Evolutionary conservation across 768 basidiomycete species (phyloP).

Genomic region (Boletus speciosus): DNA sequence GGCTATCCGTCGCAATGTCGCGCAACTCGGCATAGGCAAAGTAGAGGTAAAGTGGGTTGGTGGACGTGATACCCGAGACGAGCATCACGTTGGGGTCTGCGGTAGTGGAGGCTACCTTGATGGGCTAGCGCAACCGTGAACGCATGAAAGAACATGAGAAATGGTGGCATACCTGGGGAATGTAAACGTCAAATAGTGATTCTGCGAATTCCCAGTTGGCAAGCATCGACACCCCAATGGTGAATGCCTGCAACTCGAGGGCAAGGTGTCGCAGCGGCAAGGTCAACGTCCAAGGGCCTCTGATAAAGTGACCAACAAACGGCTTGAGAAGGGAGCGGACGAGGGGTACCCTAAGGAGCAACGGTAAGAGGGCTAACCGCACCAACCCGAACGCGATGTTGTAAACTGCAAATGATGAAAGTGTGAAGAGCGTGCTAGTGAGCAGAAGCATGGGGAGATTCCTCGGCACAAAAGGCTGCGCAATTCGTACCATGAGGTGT

Average conservation of each 20-base stretch:
- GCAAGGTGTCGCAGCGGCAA: slow-evolving; percentile 46
- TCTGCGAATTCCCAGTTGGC: slow-evolving; percentile 64
- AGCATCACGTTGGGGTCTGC: slow-evolving; percentile 54
- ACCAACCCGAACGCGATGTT: slow-evolving; percentile 43
- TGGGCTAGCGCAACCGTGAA: slow-evolving; percentile 36
- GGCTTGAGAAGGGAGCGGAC: slow-evolving; percentile 51
- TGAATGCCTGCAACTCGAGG: slow-evolving; percentile 47
- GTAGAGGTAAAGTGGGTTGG: slow-evolving; percentile 50
- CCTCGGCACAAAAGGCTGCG: slow-evolving; percentile 20
- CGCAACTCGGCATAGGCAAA: slow-evolving; percentile 66
- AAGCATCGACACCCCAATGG: slow-evolving; percentile 49
- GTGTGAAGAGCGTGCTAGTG: slow-evolving; percentile 40
- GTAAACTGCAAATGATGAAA: slow-evolving; percentile 37
- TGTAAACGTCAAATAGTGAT: slow-evolving; percentile 53
- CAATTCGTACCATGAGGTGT: neutral
- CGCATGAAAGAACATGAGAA: neutral
- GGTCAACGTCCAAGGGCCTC: slow-evolving; percentile 50
- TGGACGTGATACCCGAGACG: slow-evolving; percentile 61
- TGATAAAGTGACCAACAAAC: slow-evolving; percentile 60
- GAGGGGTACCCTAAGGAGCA: slow-evolving; percentile 54
- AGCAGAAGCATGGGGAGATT: slow-evolving; percentile 28
- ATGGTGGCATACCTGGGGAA: slow-evolving; percentile 46
- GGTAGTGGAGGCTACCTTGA: slow-evolving; percentile 42
- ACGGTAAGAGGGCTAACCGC: slow-evolving; percentile 47
- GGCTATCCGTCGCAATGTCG: slow-evolving; percentile 44